phyloP scores from a whole-genome alignment of 2,329 filamentous ascomycete species.

The Sporothrix euskadiensis region DNA sequence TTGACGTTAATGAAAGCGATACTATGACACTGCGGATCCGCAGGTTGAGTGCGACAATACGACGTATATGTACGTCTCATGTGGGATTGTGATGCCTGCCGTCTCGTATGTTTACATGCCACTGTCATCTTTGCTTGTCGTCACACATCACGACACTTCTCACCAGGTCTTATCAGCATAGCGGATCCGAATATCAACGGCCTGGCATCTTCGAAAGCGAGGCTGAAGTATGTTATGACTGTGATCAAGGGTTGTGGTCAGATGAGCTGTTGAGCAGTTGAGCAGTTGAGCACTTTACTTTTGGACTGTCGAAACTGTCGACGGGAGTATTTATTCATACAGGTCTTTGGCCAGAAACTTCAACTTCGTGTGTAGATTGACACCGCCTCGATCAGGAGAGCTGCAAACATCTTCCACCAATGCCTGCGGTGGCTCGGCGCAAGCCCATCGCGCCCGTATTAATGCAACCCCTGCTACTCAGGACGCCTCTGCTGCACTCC shows the following conservation, averaged over 20 bases:
- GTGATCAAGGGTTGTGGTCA: neutral
- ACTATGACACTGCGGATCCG: neutral
- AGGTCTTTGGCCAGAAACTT: neutral
- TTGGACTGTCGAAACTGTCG: neutral
- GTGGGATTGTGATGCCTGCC: neutral
- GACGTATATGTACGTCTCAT: neutral
- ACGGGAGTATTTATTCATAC: neutral
- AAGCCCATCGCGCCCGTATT: neutral
- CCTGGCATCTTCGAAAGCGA: neutral
- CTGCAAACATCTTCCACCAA: neutral
- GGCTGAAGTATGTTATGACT: neutral
- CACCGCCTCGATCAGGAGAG: neutral
- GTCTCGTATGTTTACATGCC: neutral
- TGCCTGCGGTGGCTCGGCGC: neutral
- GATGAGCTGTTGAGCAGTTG: neutral
- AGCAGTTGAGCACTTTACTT: too few species aligned
- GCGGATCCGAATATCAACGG: neutral
- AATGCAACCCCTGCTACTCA: neutral
- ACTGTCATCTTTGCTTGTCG: neutral
- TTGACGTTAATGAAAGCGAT: neutral
- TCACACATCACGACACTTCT: neutral
- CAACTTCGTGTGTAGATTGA: neutral
- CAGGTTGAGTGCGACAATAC: neutral
- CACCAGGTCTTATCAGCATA: neutral
- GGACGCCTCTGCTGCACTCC: neutral